Evolutionary conservation across 306 rosid species (phyloP).

Genomic region (Gastrolobium villosum): DNA sequence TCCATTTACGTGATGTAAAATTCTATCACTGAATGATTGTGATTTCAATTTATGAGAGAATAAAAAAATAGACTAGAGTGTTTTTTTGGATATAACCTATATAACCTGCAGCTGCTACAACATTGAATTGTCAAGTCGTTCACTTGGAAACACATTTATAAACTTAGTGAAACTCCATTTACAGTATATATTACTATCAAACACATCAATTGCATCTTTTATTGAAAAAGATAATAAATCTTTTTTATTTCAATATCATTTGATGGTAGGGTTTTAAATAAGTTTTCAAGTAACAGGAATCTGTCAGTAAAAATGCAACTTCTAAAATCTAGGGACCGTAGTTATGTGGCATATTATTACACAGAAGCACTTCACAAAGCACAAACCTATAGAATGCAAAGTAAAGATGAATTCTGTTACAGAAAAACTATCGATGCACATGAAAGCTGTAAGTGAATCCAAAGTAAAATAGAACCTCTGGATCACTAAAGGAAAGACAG

Average conservation of each 20-base stretch:
- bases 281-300: neutral
- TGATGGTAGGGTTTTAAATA: neutral
- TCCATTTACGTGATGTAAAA: conserved; percentile 28
- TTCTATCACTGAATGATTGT: conserved; percentile 20
- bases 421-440: conserved; percentile 18
- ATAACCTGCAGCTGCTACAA: conserved; percentile 18
- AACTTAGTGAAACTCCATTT: conserved; percentile 15
- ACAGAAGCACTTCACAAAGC: neutral
- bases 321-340: neutral
- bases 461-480: neutral
- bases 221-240: neutral
- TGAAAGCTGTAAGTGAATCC: neutral
- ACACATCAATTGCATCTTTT: conserved; percentile 6
- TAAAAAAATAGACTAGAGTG: conserved; percentile 22
- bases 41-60: conserved; percentile 34
- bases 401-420: neutral
- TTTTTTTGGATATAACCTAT: neutral
- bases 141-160: conserved; percentile 6
- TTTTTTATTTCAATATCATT: neutral
- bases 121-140: conserved; percentile 8
- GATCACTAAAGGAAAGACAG: neutral
- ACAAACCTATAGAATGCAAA: conserved; percentile 13
- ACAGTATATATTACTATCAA: conserved; percentile 25
- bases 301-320: neutral
- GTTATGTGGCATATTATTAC: neutral